Conservation (phyloP, 306 rosid species). For the Astragalus membranaceus region DNA sequence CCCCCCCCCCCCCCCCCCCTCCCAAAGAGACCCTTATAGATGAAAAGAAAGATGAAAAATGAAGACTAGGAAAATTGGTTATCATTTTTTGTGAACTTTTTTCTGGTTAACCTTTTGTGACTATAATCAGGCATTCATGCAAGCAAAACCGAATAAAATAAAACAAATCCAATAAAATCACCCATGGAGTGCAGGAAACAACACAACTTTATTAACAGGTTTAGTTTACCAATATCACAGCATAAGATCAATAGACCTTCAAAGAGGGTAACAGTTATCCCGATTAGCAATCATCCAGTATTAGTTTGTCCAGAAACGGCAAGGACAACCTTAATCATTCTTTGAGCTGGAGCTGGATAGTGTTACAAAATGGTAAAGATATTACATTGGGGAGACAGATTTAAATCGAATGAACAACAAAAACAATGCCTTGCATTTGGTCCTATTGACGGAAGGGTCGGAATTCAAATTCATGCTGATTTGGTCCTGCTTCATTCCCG, state of each 20-base stretch:
- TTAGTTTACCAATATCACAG: neutral
- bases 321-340: neutral
- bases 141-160: neutral
- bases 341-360: neutral
- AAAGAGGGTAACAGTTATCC: neutral
- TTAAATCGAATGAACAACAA: neutral
- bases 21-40: too few species aligned
- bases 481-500: slow-evolving; percentile 25
- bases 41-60: too few species aligned
- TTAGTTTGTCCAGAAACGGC: neutral
- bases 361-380: neutral
- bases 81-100: neutral
- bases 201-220: neutral
- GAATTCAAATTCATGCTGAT: slow-evolving; percentile 13
- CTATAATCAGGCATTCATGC: neutral
- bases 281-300: neutral
- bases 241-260: neutral
- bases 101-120: neutral
- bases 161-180: neutral
- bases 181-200: neutral
- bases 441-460: neutral
- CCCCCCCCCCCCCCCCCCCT: too few species aligned
- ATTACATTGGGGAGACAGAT: slow-evolving; percentile 7
- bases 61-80: neutral
- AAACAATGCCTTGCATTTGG: slow-evolving; percentile 11